Evolutionary conservation across 768 basidiomycete species (phyloP).

Genomic region (Baorangia bicolor): DNA sequence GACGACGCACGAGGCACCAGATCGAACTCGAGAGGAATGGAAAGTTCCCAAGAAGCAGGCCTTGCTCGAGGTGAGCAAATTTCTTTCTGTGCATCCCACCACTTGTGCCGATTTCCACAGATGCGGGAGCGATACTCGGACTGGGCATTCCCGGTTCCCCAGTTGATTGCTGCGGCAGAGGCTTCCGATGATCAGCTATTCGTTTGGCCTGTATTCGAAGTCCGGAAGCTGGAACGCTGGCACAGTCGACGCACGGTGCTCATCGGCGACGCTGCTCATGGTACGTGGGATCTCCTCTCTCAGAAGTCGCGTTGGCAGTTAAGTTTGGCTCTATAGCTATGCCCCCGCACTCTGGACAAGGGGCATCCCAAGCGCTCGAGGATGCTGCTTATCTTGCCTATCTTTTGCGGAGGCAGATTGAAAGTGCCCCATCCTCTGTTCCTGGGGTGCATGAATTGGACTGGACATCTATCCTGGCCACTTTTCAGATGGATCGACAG

Average conservation of each 20-base stretch:
- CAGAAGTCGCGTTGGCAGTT: background rate
- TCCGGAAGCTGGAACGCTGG: conserved; percentile 25
- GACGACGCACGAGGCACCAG: conserved; percentile 28
- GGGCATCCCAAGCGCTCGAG: conserved; percentile 32
- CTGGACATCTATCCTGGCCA: conserved; percentile 18
- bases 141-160: conserved; percentile 30
- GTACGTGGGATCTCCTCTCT: conserved; percentile 10
- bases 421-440: background rate
- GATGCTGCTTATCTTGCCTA: conserved; percentile 32
- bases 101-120: conserved; percentile 6
- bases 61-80: conserved; percentile 15
- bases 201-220: conserved; percentile 30
- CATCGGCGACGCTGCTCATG: conserved; percentile 35
- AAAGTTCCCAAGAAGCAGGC: conserved; percentile 23
- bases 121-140: conserved; percentile 25
- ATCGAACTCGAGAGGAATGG: conserved; percentile 30
- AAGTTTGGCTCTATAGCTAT: conserved; percentile 18
- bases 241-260: conserved; percentile 26
- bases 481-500: conserved; percentile 26
- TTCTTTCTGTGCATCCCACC: background rate
- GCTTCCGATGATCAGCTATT: conserved; percentile 16
- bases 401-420: conserved; percentile 20
- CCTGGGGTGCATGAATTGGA: conserved; percentile 1
- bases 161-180: conserved; percentile 24
- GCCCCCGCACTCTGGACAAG: conserved; percentile 34